These are phyloP conservation scores for Trichoderma cornu-damae DNA, from an alignment of 2,329 filamentous ascomycete species.

Conservation along the genomic window DNA sequence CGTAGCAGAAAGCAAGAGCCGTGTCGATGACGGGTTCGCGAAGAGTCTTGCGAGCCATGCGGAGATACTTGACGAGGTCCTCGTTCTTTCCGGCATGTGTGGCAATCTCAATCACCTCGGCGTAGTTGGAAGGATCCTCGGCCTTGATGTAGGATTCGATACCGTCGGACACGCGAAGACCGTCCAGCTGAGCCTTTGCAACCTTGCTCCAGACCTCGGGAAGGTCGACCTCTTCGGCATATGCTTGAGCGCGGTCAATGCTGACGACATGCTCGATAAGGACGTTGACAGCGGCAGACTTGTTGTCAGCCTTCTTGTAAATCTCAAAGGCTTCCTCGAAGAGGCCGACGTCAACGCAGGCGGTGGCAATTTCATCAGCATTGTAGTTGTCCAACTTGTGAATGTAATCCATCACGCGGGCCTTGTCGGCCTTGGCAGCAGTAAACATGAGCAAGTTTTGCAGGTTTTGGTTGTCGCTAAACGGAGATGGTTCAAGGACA, in stretches of 20 bases:
- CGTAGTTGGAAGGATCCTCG: slow-evolving; percentile 84
- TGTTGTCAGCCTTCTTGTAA: slow-evolving; percentile 95
- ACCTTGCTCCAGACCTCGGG: slow-evolving; percentile 98
- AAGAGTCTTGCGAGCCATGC: slow-evolving; percentile 95
- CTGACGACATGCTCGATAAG: slow-evolving; percentile 95
- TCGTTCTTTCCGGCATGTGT: slow-evolving; percentile 96
- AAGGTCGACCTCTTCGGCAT: slow-evolving; percentile 88
- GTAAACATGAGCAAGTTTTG: slow-evolving; percentile 97
- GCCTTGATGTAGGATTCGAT: slow-evolving; percentile 98
- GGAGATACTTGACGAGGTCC: slow-evolving; percentile 91
- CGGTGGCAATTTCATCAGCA: slow-evolving; percentile 83
- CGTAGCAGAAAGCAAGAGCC: slow-evolving; percentile 86
- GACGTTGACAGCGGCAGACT: slow-evolving; percentile 79
- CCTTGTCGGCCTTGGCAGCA: slow-evolving; percentile 93
- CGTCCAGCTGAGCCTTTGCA: slow-evolving; percentile 94
- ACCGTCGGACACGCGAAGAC: slow-evolving; percentile 82
- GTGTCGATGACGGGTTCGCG: slow-evolving; percentile 93
- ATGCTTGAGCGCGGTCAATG: slow-evolving; percentile 94
- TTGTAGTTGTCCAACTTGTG: slow-evolving; percentile 85
- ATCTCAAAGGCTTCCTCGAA: slow-evolving; percentile 98
- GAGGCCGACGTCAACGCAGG: slow-evolving; percentile 91
- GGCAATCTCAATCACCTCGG: slow-evolving; percentile 92
- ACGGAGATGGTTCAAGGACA: slow-evolving; percentile 96
- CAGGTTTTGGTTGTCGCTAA: slow-evolving; percentile 94
- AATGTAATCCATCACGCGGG: slow-evolving; percentile 92